phyloP scores from a whole-genome alignment of 345 rosid genomes.

The Hibiscus syriacus region DNA sequence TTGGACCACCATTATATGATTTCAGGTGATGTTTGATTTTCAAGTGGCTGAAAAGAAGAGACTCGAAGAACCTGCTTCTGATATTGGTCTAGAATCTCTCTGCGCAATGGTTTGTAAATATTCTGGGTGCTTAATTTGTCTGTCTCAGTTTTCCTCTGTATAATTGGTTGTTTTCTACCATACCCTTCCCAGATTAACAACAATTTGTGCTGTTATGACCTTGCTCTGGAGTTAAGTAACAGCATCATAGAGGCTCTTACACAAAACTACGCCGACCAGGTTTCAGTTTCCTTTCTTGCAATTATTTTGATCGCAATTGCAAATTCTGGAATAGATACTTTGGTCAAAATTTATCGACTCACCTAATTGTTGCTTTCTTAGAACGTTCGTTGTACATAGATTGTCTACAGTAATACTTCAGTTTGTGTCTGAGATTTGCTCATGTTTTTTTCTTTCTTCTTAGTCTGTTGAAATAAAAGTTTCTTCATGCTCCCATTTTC shows the following conservation, averaged over 20 bases:
- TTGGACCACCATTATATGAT: background rate
- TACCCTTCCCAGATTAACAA: conserved; percentile 64
- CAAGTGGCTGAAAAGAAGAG: conserved; percentile 92
- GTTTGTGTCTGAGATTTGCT: too few relatives aligned
- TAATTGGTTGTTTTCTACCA: conserved; percentile 2
- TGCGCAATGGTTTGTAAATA: conserved; percentile 84
- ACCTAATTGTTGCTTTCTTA: background rate
- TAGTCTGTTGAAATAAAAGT: background rate
- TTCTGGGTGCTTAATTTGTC: background rate
- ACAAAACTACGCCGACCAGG: conserved; percentile 96
- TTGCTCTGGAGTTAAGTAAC: conserved; percentile 91
- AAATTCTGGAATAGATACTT: background rate
- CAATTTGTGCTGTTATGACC: conserved; percentile 97
- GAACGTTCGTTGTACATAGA: background rate
- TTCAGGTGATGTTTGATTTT: conserved; percentile 97
- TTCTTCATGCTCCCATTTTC: background rate
- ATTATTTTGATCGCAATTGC: background rate
- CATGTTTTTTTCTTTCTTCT: background rate
- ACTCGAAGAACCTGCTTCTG: conserved; percentile 88
- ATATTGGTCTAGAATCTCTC: conserved; percentile 87
- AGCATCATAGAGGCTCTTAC: conserved; percentile 94
- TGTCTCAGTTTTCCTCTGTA: background rate
- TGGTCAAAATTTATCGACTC: background rate
- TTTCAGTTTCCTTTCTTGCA: conserved; percentile 17
- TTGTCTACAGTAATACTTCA: too few relatives aligned